These are phyloP conservation scores for Thelephora aurantiotincta DNA, from an alignment of 768 basidiomycete genomes.

Conservation along the genomic window DNA sequence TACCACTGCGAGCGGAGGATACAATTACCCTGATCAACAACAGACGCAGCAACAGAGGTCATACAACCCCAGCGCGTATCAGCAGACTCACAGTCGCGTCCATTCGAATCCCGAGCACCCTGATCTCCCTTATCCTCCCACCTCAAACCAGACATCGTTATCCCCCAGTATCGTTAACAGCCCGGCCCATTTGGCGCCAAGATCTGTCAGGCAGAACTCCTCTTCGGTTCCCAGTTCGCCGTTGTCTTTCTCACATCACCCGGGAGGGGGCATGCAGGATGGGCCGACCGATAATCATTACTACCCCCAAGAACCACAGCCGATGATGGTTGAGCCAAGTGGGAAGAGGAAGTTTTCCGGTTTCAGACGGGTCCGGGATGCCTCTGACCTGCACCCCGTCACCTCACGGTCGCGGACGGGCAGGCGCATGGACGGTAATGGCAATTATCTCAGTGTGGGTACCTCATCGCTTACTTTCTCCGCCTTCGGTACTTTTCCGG, in stretches of 20 bases:
- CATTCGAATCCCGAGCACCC: conserved; percentile 40
- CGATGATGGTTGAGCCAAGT: conserved; percentile 57
- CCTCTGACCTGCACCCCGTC: conserved; percentile 65
- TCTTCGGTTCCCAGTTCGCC: conserved; percentile 61
- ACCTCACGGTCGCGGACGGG: conserved; percentile 47
- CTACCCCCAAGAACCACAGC: conserved; percentile 44
- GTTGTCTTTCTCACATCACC: conserved; percentile 45
- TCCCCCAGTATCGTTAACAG: too few species aligned
- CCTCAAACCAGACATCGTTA: conserved; percentile 6
- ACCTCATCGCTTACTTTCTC: not conserved
- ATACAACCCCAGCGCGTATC: conserved; percentile 27
- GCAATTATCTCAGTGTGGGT: conserved; percentile 72
- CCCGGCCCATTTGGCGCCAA: conserved; percentile 35
- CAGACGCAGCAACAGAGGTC: conserved; percentile 25
- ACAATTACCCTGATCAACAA: conserved; percentile 27
- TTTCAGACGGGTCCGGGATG: conserved; percentile 65
- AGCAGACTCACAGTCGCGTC: conserved; percentile 41
- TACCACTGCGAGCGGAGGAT: conserved; percentile 25
- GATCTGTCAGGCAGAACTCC: conserved; percentile 37
- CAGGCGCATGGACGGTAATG: conserved; percentile 66
- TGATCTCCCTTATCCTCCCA: conserved; percentile 42
- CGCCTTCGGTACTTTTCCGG: not conserved
- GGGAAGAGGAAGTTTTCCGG: conserved; percentile 61
- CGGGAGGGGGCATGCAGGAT: conserved; percentile 18
- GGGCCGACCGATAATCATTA: conserved; percentile 30